Evolutionary conservation across 2,329 filamentous ascomycete genomes (phyloP).

Genomic region (Neonectria punicea): DNA sequence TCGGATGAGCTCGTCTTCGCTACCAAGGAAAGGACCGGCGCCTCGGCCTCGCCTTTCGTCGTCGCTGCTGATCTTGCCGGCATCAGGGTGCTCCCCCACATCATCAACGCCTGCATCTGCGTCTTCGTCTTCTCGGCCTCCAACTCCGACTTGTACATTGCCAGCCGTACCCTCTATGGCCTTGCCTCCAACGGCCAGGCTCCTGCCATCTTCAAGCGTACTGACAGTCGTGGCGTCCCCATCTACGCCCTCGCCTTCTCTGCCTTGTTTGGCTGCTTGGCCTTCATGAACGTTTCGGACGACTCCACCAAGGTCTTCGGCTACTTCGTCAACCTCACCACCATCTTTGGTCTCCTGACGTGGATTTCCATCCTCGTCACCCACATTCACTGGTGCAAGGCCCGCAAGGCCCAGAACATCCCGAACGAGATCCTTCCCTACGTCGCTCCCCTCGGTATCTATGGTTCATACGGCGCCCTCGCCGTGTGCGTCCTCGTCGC

Average conservation of each 20-base stretch:
- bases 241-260: conserved; percentile 71
- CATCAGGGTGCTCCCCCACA: conserved; percentile 70
- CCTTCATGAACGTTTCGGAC: conserved; percentile 72
- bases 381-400: conserved; percentile 74
- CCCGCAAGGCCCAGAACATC: conserved; percentile 69
- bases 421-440: conserved; percentile 68
- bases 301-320: conserved; percentile 67
- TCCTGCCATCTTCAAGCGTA: conserved; percentile 76
- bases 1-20: conserved; percentile 68
- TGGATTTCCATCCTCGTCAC: conserved; percentile 76
- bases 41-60: conserved; percentile 75
- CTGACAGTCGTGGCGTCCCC: conserved; percentile 77
- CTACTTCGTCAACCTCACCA: conserved; percentile 75
- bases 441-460: conserved; percentile 76
- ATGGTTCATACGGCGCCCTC: conserved; percentile 74
- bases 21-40: conserved; percentile 51
- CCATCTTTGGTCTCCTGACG: conserved; percentile 73
- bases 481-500: conserved; percentile 78
- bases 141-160: conserved; percentile 83
- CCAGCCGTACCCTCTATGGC: conserved; percentile 77
- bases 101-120: conserved; percentile 79
- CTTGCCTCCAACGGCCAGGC: conserved; percentile 78
- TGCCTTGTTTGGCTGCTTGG: conserved; percentile 71
- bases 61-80: conserved; percentile 74
- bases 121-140: conserved; percentile 81